Base-by-base conservation (phyloP, 192 early-diverging fungal species). In the Chytriomyces sp. region DNA sequence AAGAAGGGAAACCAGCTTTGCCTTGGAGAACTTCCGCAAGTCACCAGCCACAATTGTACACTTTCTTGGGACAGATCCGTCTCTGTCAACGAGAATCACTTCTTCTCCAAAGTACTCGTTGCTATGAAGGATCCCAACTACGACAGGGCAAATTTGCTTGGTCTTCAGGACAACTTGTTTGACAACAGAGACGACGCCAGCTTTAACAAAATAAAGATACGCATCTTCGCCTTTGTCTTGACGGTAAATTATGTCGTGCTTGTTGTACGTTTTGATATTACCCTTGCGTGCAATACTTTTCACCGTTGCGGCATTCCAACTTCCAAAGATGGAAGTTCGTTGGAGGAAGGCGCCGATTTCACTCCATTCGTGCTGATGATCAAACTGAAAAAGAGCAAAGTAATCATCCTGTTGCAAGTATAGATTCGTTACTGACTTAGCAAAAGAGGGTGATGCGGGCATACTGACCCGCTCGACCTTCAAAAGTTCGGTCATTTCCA, bases 91-190 rank as follows among this genome's bases (percentile, higher is more conserved):
- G n/a, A 77, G 54, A 14, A 80, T 67, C 32, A 55, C 74, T n/a
- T 72, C 73, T 58, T 82, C 72, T 7, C 80, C 81, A 66, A 83
- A 81, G 60, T 82, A 83, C 17, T 53, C 34, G 4, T 52, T 5
- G 2, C 41, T 31, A n/a, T 59, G 10, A 4, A 81, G 28, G 17
- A 58, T 55, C 31, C 66, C 81, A 44, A 78, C 41, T 3, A 75
- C 60, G 31, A 81, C 60, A 4, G 71, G 60, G 5, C 5, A 25
- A 7, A 17, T 19, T 39, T 36, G 14, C 5, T 39, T 55, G 32
- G 8, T n/a, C 22, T 28, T 32, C n/a, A 26, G 19, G 34, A 37
- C 31, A 2, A 59, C 10, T 0, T 55, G 37, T 31, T 68, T 74
- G 56, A 66, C 36, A 3, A 73, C 56, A 19, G 78, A 73, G 40